Percentiles rank a stretch among this genome's conserved stretches.
Conservation (phyloP, 306 rosid genomes). For the Pachyrhizus erosus region DNA sequence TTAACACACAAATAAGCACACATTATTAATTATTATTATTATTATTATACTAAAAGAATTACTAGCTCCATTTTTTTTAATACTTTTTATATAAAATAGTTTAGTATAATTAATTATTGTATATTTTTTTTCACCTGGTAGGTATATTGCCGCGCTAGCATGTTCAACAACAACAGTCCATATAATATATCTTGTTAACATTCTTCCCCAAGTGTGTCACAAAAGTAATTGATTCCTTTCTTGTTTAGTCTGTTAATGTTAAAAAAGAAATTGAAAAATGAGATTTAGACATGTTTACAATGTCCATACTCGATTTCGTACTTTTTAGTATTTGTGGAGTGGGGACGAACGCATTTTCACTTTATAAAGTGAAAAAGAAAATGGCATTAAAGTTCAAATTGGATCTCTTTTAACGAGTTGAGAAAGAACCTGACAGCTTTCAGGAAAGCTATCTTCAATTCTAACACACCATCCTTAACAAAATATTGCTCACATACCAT, state of each 20-base stretch:
- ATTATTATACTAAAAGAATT: too few relatives aligned
- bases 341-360: slow-evolving; percentile 12
- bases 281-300: background rate
- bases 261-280: background rate
- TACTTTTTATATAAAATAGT: too few relatives aligned
- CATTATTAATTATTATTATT: too few relatives aligned
- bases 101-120: too few relatives aligned
- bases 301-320: background rate
- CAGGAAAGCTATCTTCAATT: background rate
- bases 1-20: background rate
- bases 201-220: too few relatives aligned
- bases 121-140: too few relatives aligned
- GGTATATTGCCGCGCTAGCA: background rate
- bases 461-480: too few relatives aligned
- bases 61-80: too few relatives aligned
- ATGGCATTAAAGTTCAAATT: slow-evolving; percentile 29
- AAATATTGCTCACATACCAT: too few relatives aligned
- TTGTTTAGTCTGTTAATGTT: background rate
- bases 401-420: background rate
- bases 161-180: background rate
- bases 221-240: slow-evolving; percentile 34
- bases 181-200: too few relatives aligned
- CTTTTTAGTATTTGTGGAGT: slow-evolving; percentile 17
- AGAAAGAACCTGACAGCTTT: slow-evolving; percentile 47
- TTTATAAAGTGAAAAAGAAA: slow-evolving; percentile 27